Conservation (phyloP, 257 asterid genomes). For the Solanum arcanum region DNA sequence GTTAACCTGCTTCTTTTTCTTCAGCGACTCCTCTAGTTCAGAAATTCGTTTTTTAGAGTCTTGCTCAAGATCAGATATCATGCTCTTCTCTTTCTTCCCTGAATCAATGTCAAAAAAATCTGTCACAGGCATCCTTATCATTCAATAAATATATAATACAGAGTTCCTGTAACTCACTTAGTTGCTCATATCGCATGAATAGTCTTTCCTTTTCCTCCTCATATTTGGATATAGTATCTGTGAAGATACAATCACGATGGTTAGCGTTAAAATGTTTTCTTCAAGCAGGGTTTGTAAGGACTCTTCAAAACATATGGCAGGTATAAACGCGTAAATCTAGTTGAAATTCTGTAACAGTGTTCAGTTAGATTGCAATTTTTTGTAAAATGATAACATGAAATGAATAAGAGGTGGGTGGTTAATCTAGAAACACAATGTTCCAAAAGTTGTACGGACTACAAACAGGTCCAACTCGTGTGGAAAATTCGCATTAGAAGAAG, state of each 20-base stretch:
- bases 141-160: not conserved
- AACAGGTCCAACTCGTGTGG: not conserved
- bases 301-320: not conserved
- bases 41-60: conserved; percentile 46
- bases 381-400: not conserved
- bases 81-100: conserved; percentile 90
- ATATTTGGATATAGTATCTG: conserved; percentile 64
- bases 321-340: not conserved
- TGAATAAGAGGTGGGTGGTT: not conserved
- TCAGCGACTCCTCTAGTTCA: conserved; percentile 80
- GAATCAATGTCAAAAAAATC: not conserved
- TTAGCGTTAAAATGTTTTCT: not conserved
- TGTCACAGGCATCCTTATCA: not conserved
- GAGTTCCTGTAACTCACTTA: conserved; percentile 41
- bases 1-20: conserved; percentile 89
- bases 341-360: not conserved
- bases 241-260: conserved; percentile 4
- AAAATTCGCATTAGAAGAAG: not conserved
- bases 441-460: not conserved
- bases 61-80: conserved; percentile 70
- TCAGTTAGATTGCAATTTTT: not conserved
- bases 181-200: conserved; percentile 62
- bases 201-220: conserved; percentile 80
- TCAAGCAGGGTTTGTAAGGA: not conserved
- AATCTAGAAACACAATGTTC: not conserved